Base-by-base conservation (phyloP, 2,329 filamentous ascomycete genomes). In the Dichotomopilus funicola region DNA sequence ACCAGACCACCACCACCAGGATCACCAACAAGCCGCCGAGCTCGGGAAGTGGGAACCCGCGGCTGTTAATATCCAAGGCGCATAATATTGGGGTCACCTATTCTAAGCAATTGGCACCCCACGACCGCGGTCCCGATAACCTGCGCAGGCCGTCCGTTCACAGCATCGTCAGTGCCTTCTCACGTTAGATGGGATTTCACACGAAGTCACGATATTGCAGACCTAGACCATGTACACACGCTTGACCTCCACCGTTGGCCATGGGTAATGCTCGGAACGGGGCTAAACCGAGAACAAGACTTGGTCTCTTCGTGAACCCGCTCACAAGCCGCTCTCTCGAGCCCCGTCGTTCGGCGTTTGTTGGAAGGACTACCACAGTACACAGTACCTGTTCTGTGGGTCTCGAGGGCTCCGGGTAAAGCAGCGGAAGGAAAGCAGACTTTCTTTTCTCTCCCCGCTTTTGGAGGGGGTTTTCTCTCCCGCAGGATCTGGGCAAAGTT, bases 81-180 rank as follows among this genome's bases (percentile, higher is more conserved):
- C 54, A 54, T 53, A 44, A 59, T 57, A 49, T 53, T 58, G 58
- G 55, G 46, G 53, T 53, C 49, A 48, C 27, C 45, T 54, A 54
- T 51, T 44, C 50, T 45, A 40, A 51, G 34, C 35, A 31, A 36
- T 27, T 31, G 38, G 38, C 52, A 12, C 49, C 43, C 49, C 40
- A 19, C 48, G 38, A 40, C 48, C 48, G 46, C 46, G 50, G 50
- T 52, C 51, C 54, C 51, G 44, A 34, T 33, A 52, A 33, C 19
- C 19, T 27, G 19, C 19, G 19, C 19, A 27, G 19, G 19, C 19
- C 19, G 19, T 27, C 19, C 19, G 19, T 27, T 27, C 19, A 27
- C 19, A 27, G 19, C 19, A 27, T 27, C 19, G 19, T 27, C 19
- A 27, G 19, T 27, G 19, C 19, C 19, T 27, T 27, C 19, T 27